phyloP scores from a whole-genome alignment of 441 rosid genomes.

The Aleurites moluccanus region DNA sequence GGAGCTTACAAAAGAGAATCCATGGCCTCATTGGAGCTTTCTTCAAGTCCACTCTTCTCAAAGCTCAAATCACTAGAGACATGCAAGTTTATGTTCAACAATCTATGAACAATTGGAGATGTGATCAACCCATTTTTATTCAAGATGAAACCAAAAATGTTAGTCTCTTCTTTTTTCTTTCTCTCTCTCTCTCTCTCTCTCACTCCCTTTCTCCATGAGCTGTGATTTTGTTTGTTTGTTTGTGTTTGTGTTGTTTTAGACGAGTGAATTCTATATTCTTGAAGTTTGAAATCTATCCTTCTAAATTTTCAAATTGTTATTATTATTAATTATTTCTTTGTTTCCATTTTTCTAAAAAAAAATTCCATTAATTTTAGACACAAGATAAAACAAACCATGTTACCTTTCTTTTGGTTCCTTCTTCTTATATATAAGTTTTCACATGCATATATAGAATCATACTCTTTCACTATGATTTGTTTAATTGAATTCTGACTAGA shows the following conservation, averaged over 20 bases:
- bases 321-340: background rate
- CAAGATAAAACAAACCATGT: slow-evolving; percentile 30
- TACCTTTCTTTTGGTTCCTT: slow-evolving; percentile 20
- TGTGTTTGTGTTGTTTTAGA: slow-evolving; percentile 5
- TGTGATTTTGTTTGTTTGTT: background rate
- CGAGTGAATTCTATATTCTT: slow-evolving; percentile 22
- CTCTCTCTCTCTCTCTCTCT: background rate
- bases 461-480: background rate
- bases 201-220: background rate
- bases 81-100: slow-evolving; percentile 65
- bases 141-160: slow-evolving; percentile 94
- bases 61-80: slow-evolving; percentile 84
- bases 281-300: slow-evolving; percentile 26
- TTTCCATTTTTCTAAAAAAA: background rate
- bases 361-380: slow-evolving; percentile 15
- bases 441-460: background rate
- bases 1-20: slow-evolving; percentile 79
- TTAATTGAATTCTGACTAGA: too few relatives aligned
- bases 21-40: slow-evolving; percentile 88
- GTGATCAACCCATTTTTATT: slow-evolving; percentile 56
- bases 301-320: background rate
- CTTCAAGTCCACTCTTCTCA: slow-evolving; percentile 80
- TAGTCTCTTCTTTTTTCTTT: slow-evolving; percentile 22
- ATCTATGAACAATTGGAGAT: slow-evolving; percentile 77
- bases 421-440: slow-evolving; percentile 15